Base-by-base conservation (phyloP, 2,329 filamentous ascomycete species). In the Escovopsis sp. region DNA sequence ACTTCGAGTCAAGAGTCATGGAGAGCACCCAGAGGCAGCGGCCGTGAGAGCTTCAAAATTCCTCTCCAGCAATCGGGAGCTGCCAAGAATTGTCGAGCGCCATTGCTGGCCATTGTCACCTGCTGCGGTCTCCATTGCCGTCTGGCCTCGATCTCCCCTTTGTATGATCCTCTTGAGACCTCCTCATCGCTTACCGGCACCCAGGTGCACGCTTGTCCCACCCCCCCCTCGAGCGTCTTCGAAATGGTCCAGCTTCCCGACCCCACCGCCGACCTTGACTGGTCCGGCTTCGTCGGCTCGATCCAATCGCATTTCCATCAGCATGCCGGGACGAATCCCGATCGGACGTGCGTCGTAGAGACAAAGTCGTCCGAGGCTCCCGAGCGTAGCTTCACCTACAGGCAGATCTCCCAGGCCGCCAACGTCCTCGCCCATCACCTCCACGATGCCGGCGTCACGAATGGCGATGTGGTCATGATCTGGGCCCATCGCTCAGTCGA, bases 401-500 rank as follows among this genome's bases (percentile, higher is more conserved):
- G 66, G 44, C 83, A 93, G 49, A 94, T 94, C 51, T 70, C 86
- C 51, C 80, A 93, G 60, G 77, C 79, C 0, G 80, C 83, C 18
- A 92, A 92, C 52, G 66, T 75, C 14, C 57, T 94, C 7, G 82
- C 84, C 15, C 76, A 93, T 57, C 72, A 92, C 51, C 67, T 94
- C 16, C 70, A 80, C 37, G 66, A 77, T 35, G 68, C 74, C 47
- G 86, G 87, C 39, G 66, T 85, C 42, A 66, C 76, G 39, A 66
- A 75, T 44, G 86, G 85, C 9, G 86, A 96, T 51, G 85, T 94
- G 3, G 85, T 94, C 48, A 93, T 94, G 82, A 81, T 90, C 42
- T 94, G 77, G 51, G 84, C 84, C 37, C 73, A 94, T 57, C 75
- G 31, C 31, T 33, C 31, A n/a, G 18, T 93, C 25, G 68, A 72